A percentile compares a stretch with the other conserved stretches of the same genome.
Evolutionary conservation across 1,139 yeast genomes (phyloP).

Genomic region (Saccharomycopsis hybrid): DNA sequence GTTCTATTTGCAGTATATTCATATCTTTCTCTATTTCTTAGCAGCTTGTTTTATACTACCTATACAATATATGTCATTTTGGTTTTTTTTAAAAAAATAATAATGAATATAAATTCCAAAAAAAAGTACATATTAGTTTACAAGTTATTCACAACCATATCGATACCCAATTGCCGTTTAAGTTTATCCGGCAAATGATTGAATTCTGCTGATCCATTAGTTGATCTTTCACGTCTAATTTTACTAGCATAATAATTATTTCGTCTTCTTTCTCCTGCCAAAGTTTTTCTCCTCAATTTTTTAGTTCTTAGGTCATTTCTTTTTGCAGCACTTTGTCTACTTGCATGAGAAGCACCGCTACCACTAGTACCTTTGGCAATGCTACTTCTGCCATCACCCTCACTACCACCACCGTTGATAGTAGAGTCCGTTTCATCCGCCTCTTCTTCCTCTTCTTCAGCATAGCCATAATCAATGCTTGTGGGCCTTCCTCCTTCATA

Average conservation of each 20-base stretch:
- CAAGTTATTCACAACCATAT: conserved; percentile 12
- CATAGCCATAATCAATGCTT: not conserved
- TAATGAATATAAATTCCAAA: too few relatives aligned
- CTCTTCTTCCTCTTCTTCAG: not conserved
- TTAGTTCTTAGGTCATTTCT: not conserved
- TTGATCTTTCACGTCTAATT: not conserved
- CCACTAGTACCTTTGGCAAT: not conserved
- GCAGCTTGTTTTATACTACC: too few relatives aligned
- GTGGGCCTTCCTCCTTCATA: not conserved
- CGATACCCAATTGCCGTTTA: conserved; percentile 15
- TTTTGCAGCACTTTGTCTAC: too few relatives aligned
- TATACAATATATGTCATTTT: too few relatives aligned
- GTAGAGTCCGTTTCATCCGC: too few relatives aligned
- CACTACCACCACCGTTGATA: not conserved
- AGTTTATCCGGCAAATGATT: conserved; percentile 10
- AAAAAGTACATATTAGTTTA: not conserved
- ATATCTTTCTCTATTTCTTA: too few relatives aligned
- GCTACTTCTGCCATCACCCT: not conserved
- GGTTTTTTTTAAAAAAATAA: too few relatives aligned
- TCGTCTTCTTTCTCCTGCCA: not conserved
- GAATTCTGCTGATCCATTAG: conserved; percentile 18
- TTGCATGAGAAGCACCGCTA: too few relatives aligned
- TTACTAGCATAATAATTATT: not conserved
- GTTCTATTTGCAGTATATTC: too few relatives aligned
- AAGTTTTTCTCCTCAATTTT: not conserved